Base-by-base conservation (phyloP, 306 rosid species). In the Cucurbita argyrosperma region DNA sequence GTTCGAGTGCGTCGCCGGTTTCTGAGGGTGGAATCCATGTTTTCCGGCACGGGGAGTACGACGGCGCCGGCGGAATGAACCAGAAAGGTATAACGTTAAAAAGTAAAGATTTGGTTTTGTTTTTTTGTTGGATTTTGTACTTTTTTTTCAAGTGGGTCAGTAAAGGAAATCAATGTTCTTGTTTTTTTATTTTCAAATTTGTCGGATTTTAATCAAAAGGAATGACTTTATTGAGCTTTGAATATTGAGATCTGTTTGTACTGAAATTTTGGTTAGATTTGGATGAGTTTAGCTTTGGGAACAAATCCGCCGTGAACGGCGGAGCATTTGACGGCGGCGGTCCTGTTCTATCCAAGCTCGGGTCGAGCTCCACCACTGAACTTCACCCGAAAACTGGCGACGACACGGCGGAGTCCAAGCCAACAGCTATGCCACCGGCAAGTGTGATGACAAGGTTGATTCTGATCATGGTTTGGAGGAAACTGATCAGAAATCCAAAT, bases 1-100 rank as follows among this genome's bases (percentile, higher is more conserved):
- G 97, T 79, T 89, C 97, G 4, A 89, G 92, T 60, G 93, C 96
- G 37, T 91, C 97, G 9, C 97, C 96, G 26, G 96, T 89, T 5
- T 87, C 96, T 0, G 96, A 91, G 68, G 89, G 89, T 65, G 97
- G 97, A 26, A 83, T 91, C 66, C 0, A 91, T 82, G 96, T 89
- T 19, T 91, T 91, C 83, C 79, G 91, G 69, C 90, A 93, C 49
- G 97, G 89, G 10, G 96, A 88, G 18, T 87, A 72, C 80, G 89
- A 82, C 12, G 83, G 83, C 49, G 90, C 86, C 73, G 96, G 88
- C 73, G 89, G 81, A 45, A 76, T 90, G 71, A 89, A 89, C 84
- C 88, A 76, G 23, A 89, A 91, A 89, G 97, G 97, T 90, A 77
- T 23, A 18, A 7, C 38, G n/a, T 55, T 71, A 23, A 8, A 16